These are phyloP conservation scores for Auricularia sp. DNA, from an alignment of 768 basidiomycete genomes.

Conservation along the genomic window DNA sequence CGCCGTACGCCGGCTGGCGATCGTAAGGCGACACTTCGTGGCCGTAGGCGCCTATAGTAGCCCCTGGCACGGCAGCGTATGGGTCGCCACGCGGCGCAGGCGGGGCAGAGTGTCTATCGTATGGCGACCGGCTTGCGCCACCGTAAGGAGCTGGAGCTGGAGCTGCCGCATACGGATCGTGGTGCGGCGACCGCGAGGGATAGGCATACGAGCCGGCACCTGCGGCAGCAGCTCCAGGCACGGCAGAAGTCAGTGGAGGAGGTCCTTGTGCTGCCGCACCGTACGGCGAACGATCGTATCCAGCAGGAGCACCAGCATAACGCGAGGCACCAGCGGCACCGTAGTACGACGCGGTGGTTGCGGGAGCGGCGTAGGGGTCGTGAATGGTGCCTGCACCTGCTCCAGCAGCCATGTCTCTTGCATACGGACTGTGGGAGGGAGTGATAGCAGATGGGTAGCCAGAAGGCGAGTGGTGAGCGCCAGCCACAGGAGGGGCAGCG, in stretches of 20 bases:
- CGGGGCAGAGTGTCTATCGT: neutral
- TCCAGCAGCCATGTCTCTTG: neutral
- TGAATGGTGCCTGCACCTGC: neutral
- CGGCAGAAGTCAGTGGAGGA: too few species aligned
- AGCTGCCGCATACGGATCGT: neutral
- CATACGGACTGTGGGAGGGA: neutral
- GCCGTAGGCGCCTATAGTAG: neutral
- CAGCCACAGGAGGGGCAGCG: neutral
- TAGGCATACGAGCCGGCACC: neutral
- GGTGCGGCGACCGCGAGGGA: neutral
- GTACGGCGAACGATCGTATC: conserved; percentile 3
- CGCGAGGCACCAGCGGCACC: neutral
- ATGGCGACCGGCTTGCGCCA: neutral
- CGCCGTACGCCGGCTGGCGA: neutral
- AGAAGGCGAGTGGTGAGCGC: neutral
- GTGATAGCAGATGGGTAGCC: neutral
- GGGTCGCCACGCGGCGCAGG: neutral
- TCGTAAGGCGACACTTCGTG: neutral
- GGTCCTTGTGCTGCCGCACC: neutral
- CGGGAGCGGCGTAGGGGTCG: neutral
- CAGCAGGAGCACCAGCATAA: neutral
- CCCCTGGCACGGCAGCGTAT: neutral
- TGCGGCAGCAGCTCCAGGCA: too few species aligned
- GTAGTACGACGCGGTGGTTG: neutral
- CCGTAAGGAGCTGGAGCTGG: too few species aligned